Conservation (phyloP, 495 filamentous ascomycete species). For the Clohesyomyces aquaticus region DNA sequence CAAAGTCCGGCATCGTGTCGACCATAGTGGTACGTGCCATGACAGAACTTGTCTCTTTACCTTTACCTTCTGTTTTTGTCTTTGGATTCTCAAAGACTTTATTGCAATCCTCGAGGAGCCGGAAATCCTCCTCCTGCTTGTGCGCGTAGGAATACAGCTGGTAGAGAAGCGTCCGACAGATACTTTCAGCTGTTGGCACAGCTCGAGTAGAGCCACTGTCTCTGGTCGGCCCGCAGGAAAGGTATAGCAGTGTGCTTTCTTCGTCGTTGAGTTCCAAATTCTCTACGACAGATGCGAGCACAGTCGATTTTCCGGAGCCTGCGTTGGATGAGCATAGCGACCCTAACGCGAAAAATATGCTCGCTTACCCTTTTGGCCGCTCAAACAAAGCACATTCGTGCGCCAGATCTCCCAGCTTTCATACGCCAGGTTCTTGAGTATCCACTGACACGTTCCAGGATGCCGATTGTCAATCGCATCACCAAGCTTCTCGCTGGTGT, state of each 20-base stretch:
- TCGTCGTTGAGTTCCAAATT: background rate
- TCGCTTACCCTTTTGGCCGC: too few species aligned
- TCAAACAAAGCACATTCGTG: too few species aligned
- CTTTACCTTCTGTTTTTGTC: background rate
- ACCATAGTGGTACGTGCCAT: background rate
- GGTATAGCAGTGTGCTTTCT: background rate
- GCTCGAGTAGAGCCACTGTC: background rate
- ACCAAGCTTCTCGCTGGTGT: background rate
- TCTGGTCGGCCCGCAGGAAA: background rate
- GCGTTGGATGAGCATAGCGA: too few species aligned
- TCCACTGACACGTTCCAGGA: background rate
- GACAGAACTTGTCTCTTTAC: background rate
- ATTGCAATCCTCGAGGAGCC: slow-evolving; percentile 17
- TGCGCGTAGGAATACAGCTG: background rate
- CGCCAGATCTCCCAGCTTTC: too few species aligned
- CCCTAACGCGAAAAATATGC: too few species aligned
- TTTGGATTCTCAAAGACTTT: slow-evolving; percentile 26
- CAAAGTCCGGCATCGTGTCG: background rate
- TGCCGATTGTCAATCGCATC: background rate
- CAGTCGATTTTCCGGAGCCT: background rate
- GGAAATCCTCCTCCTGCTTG: slow-evolving; percentile 3
- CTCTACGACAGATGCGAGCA: background rate
- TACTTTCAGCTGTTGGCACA: background rate
- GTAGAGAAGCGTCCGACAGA: background rate
- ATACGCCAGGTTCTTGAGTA: background rate